Evolutionary conservation across 768 basidiomycete genomes (phyloP).

Genomic region (Kwoniella bestiolae): DNA sequence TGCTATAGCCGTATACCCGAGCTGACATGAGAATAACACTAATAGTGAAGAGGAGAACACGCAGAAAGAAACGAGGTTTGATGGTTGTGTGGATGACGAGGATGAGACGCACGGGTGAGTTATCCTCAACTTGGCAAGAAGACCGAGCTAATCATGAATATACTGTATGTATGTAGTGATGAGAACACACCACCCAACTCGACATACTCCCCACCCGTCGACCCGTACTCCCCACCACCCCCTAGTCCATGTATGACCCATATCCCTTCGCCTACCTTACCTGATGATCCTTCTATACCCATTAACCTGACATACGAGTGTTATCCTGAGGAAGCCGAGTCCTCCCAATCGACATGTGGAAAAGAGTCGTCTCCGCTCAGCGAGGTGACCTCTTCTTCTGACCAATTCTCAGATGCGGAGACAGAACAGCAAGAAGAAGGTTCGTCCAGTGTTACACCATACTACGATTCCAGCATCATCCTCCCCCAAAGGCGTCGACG

Average conservation of each 20-base stretch:
- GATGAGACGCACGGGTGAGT: background rate
- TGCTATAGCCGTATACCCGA: background rate
- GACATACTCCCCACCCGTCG: constrained; percentile 2
- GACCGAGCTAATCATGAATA: background rate
- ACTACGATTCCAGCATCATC: background rate
- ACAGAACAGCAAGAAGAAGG: background rate
- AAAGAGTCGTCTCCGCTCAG: background rate
- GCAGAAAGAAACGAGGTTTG: no score
- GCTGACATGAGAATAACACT: constrained; percentile 3
- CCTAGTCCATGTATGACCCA: constrained; percentile 14
- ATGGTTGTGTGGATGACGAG: no score
- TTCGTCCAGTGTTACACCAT: background rate
- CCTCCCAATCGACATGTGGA: background rate
- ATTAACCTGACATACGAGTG: no score
- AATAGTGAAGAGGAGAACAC: background rate
- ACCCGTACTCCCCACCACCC: constrained; percentile 19
- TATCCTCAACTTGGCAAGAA: no score
- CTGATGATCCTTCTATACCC: constrained; percentile 6
- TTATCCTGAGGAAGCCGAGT: background rate
- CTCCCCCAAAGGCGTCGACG: constrained; percentile 3
- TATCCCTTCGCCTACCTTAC: constrained; percentile 4
- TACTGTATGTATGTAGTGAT: background rate
- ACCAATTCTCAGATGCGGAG: background rate
- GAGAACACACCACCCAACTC: background rate
- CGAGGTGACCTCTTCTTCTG: background rate